Percentiles rank a stretch among this genome's conserved stretches.
These are phyloP conservation scores for Pichia insulana DNA, from an alignment of 805 yeast genomes.

Conservation along the genomic window DNA sequence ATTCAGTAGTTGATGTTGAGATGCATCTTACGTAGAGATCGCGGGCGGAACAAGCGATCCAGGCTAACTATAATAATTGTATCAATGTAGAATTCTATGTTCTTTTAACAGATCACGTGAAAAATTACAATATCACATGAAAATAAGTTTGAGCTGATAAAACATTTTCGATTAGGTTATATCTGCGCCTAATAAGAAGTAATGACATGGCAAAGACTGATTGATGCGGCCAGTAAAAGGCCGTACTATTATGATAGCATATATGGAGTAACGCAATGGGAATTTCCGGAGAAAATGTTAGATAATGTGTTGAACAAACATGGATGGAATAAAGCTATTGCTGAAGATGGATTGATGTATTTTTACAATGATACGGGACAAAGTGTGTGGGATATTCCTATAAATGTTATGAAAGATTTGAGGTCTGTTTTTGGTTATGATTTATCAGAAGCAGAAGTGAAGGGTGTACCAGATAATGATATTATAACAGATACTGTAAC, in stretches of 20 bases:
- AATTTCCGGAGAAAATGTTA: constrained; percentile 55
- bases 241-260: constrained; percentile 60
- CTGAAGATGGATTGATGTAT: constrained; percentile 49
- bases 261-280: constrained; percentile 74
- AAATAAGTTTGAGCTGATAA: no score
- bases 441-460: constrained; percentile 9
- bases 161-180: neutral
- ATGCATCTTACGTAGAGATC: neutral
- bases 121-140: no score
- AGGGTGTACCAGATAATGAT: neutral
- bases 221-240: constrained; percentile 52
- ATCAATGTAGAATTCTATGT: no score
- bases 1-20: no score
- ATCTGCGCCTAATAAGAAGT: neutral
- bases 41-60: neutral
- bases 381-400: constrained; percentile 79
- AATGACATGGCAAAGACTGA: constrained; percentile 52
- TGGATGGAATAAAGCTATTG: constrained; percentile 43
- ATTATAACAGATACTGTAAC: neutral
- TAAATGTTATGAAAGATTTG: constrained; percentile 26
- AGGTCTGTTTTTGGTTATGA: constrained; percentile 13
- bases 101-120: no score
- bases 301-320: constrained; percentile 23
- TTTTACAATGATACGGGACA: constrained; percentile 54
- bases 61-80: no score